Conservation (phyloP, 2,329 filamentous ascomycete species). For the Diplodia corticola region DNA sequence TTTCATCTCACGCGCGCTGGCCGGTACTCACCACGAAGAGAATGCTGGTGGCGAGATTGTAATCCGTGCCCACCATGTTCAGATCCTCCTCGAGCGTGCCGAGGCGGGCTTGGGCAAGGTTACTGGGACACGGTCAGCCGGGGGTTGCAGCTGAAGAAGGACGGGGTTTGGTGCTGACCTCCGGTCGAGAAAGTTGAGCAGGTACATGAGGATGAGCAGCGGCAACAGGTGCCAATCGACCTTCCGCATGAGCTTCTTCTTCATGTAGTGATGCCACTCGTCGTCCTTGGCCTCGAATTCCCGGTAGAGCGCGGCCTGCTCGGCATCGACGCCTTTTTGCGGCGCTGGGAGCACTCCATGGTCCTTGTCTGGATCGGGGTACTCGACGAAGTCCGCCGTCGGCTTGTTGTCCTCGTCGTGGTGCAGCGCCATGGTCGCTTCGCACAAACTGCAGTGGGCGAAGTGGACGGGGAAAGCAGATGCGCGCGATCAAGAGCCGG, state of each 20-base stretch:
- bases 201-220: conserved; percentile 33
- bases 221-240: conserved; percentile 35
- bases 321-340: conserved; percentile 13
- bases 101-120: conserved; percentile 67
- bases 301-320: conserved; percentile 7
- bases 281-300: conserved; percentile 16
- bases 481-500: background rate
- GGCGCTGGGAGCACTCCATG: background rate
- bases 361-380: background rate
- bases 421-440: background rate
- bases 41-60: conserved; percentile 61
- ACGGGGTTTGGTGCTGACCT: background rate
- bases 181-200: conserved; percentile 35
- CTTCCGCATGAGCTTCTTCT: conserved; percentile 34
- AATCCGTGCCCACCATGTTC: conserved; percentile 54
- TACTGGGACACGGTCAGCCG: conserved; percentile 53
- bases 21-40: conserved; percentile 54
- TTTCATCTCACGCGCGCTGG: background rate
- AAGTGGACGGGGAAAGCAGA: background rate
- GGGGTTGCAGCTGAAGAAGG: too few relatives aligned
- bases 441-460: too few relatives aligned
- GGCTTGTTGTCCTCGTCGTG: conserved; percentile 7
- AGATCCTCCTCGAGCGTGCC: conserved; percentile 27
- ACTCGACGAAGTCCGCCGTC: conserved; percentile 15
- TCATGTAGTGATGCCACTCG: conserved; percentile 28